phyloP scores from a whole-genome alignment of 176 grass and related monocot species.

The Carex cristatella region DNA sequence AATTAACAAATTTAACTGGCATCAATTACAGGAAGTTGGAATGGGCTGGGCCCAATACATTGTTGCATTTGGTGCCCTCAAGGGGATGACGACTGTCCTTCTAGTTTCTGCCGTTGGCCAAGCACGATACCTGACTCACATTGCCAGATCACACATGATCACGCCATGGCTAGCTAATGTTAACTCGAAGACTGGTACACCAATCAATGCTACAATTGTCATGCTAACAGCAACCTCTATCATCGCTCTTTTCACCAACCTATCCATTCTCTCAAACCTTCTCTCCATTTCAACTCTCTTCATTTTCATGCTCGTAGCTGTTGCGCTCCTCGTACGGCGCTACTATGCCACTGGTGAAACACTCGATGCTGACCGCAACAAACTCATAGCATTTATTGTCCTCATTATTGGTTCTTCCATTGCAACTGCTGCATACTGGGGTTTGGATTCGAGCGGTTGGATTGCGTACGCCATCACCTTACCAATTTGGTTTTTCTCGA shows the following conservation, averaged over 20 bases:
- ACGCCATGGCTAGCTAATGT: slow-evolving; percentile 48
- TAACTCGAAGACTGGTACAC: slow-evolving; percentile 32
- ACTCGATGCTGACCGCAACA: slow-evolving; percentile 9
- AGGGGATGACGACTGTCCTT: slow-evolving; percentile 60
- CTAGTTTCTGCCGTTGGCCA: slow-evolving; percentile 57
- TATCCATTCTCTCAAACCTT: slow-evolving; percentile 46
- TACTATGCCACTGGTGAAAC: slow-evolving; percentile 48
- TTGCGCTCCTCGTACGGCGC: slow-evolving; percentile 51
- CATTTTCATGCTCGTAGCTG: slow-evolving; percentile 67
- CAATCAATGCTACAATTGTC: slow-evolving; percentile 38
- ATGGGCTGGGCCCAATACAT: slow-evolving; percentile 87
- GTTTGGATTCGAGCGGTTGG: slow-evolving; percentile 13
- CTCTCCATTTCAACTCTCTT: slow-evolving; percentile 68
- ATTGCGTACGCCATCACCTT: slow-evolving; percentile 31
- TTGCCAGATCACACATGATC: slow-evolving; percentile 49
- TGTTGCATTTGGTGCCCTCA: slow-evolving; percentile 57
- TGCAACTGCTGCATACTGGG: slow-evolving; percentile 35
- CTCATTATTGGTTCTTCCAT: slow-evolving; percentile 31
- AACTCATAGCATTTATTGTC: slow-evolving; percentile 23
- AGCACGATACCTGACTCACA: slow-evolving; percentile 67
- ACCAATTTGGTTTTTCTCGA: slow-evolving; percentile 32
- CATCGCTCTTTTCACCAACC: slow-evolving; percentile 56
- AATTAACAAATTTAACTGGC: neutral
- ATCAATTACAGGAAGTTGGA: slow-evolving; percentile 15
- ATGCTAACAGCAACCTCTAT: slow-evolving; percentile 49